Conservation (phyloP, 768 basidiomycete species). For the Boletus vinaceobasis region DNA sequence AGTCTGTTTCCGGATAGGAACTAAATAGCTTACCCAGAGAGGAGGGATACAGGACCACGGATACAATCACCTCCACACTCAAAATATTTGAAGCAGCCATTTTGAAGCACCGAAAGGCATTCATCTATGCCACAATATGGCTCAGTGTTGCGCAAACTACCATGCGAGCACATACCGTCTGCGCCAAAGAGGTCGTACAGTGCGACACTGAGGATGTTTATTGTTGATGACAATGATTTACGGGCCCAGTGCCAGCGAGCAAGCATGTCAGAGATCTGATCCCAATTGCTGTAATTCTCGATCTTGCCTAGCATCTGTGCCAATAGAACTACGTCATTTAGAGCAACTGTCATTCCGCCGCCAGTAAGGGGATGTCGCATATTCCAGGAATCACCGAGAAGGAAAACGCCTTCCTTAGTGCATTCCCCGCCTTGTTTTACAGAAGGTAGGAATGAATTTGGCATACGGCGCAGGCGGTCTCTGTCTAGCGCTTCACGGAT, state of each 20-base stretch:
- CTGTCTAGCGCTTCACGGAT: conserved; percentile 68
- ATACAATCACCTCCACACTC: conserved; percentile 89
- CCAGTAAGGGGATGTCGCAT: conserved; percentile 99
- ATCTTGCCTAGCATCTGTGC: conserved; percentile 54
- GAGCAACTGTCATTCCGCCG: conserved; percentile 96
- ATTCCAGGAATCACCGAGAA: conserved; percentile 96
- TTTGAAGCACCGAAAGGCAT: conserved; percentile 58
- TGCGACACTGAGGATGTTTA: conserved; percentile 92
- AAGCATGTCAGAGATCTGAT: conserved; percentile 47
- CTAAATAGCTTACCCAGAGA: conserved; percentile 68
- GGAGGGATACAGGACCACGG: conserved; percentile 82
- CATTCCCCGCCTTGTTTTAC: conserved; percentile 54
- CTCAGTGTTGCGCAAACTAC: background rate
- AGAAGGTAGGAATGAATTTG: conserved; percentile 89
- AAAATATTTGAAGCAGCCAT: conserved; percentile 97
- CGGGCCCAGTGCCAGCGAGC: conserved; percentile 82
- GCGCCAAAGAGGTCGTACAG: conserved; percentile 94
- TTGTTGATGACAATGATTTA: conserved; percentile 77
- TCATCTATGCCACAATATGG: conserved; percentile 45
- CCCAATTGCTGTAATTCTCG: conserved; percentile 46
- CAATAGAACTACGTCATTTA: conserved; percentile 80
- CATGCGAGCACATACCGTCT: conserved; percentile 60
- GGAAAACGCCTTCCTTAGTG: conserved; percentile 66
- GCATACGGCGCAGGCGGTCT: conserved; percentile 86
- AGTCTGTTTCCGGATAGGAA: background rate